Evolutionary conservation across 108 stramenopile species (phyloP), one percentile per base, ranked within the genome.

Genomic region (Skeletonema marinoi): DNA sequence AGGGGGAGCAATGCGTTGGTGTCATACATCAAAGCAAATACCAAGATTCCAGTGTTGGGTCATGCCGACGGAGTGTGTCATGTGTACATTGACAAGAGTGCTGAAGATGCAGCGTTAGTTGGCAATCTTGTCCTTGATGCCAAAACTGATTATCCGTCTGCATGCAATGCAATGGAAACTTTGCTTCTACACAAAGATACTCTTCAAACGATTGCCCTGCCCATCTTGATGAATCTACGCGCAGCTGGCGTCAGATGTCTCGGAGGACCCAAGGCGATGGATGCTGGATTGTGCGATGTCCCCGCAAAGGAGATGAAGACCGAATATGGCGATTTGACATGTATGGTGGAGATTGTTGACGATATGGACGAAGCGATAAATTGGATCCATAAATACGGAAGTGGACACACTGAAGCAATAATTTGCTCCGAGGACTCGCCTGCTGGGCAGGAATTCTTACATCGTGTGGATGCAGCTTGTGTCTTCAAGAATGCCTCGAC

Each of bases 61-160:
- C 99, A 99, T 88, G 97, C 98, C 36, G 99, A 99, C 64, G 99
- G 99, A 50, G 96, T 99, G 32, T 99, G 99, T 66, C 96, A 98
- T 87, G 91, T 98, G 41, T 99, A 96, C 81, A 73, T 99, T 61
- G 97, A 98, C 73, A 67, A 83, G 42, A 86, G 81, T 29, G 99
- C 98, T 13, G 83, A 86, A 50, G 79, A 82, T 19, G 67, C 81
- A 10, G 82, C 85, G 46, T 1, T 65, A 6, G 95, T 93, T 1
- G 63, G 68, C 70, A 86, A 86, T 39, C 77, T 94, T 63, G 92
- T 84, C 29, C 88, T 96, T 58, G 99, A 99, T 82, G 87, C 97
- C 64, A 99, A 99, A 88, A 93, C 92, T 14, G 96, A 98, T 80
- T 99, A 99, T 78, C 98, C 98, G 0, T 96, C 99, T 4, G 99